A percentile compares a stretch with the other conserved stretches of the same genome.
Evolutionary conservation across 176 grass and related monocot species (phyloP).

Genomic region (Avena sativa): DNA sequence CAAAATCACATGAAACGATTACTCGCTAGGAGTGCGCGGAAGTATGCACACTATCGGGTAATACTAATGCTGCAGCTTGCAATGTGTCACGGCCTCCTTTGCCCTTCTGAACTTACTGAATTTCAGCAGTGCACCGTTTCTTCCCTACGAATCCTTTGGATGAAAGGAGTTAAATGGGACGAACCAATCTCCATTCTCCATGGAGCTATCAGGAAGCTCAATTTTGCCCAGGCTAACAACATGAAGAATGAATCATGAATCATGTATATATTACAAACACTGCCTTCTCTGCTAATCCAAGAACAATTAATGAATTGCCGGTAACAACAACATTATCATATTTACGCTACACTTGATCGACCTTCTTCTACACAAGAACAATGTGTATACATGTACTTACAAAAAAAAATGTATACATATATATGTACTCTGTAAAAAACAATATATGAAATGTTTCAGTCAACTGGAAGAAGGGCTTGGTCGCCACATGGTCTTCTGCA

Average conservation of each 20-base stretch:
- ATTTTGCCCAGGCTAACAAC: not conserved
- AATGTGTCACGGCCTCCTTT: too few relatives aligned
- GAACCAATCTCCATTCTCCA: too few relatives aligned
- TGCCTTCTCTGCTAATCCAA: not conserved
- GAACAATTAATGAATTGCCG: not conserved
- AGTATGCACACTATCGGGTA: too few relatives aligned
- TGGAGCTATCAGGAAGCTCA: not conserved
- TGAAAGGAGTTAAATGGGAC: too few relatives aligned
- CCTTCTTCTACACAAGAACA: not conserved
- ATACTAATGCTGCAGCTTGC: too few relatives aligned
- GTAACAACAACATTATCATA: not conserved
- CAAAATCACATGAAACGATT: too few relatives aligned
- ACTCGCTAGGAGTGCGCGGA: too few relatives aligned
- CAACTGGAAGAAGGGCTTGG: constrained; percentile 47
- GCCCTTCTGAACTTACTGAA: too few relatives aligned
- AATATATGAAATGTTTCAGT: constrained; percentile 41
- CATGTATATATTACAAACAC: not conserved
- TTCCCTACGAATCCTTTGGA: too few relatives aligned
- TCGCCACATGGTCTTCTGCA: constrained; percentile 76
- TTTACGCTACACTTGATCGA: too few relatives aligned
- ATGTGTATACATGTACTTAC: not conserved
- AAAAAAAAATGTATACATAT: not conserved
- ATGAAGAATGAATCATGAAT: not conserved
- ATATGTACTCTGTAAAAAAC: not conserved
- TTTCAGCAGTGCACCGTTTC: too few relatives aligned